Evolutionary conservation across 129 eudicot species (phyloP).

Genomic region (Flaveria bidentis): DNA sequence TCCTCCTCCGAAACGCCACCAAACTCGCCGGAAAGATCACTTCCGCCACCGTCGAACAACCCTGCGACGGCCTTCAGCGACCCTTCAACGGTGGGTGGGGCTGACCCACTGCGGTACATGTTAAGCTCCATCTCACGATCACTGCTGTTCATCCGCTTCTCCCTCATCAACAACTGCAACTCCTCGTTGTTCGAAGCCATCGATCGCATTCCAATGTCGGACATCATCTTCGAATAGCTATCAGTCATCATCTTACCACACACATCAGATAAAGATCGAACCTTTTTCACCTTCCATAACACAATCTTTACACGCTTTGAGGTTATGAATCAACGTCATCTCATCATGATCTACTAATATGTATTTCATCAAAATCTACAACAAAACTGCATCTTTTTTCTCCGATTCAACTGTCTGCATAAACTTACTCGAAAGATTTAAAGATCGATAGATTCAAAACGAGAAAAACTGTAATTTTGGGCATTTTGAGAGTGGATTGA

Average conservation of each 20-base stretch:
- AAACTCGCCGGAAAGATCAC: conserved; percentile 29
- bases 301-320: conserved; percentile 23
- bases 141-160: conserved; percentile 34
- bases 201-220: conserved; percentile 67
- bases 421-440: neutral
- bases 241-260: conserved; percentile 55
- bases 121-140: conserved; percentile 62
- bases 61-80: conserved; percentile 72
- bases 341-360: conserved; percentile 18
- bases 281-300: conserved; percentile 13
- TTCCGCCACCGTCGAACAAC: conserved; percentile 43
- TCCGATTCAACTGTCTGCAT: neutral
- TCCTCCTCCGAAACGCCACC: conserved; percentile 68
- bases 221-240: conserved; percentile 67
- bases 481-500: conserved; percentile 39
- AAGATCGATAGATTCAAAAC: conserved; percentile 6
- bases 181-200: conserved; percentile 53
- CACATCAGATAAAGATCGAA: conserved; percentile 30
- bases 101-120: conserved; percentile 83
- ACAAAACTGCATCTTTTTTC: conserved; percentile 8
- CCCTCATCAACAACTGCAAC: conserved; percentile 61
- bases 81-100: conserved; percentile 93
- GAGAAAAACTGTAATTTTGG: conserved; percentile 18
- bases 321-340: conserved; percentile 16
- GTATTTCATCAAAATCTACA: neutral